Evolutionary conservation across 2,329 filamentous ascomycete genomes (phyloP).

Genomic region (Fusarium sp.): DNA sequence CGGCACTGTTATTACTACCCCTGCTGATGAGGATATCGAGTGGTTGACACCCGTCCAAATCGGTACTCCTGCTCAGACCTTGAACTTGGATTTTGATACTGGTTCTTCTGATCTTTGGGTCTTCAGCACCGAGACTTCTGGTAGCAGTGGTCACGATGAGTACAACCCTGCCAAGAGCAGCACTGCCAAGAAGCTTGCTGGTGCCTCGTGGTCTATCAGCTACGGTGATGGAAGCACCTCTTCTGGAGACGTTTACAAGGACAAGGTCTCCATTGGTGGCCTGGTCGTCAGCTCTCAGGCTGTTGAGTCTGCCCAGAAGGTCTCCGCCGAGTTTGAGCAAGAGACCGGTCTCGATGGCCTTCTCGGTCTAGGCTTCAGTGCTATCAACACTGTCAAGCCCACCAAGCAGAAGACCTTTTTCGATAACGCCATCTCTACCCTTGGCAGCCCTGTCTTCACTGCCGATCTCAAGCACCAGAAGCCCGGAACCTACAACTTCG

Average conservation of each 20-base stretch:
- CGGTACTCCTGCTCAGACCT: slow-evolving; percentile 58
- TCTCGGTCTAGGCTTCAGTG: slow-evolving; percentile 59
- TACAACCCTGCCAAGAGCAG: slow-evolving; percentile 57
- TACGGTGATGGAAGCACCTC: slow-evolving; percentile 61
- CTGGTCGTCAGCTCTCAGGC: slow-evolving; percentile 57
- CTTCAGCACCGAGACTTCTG: slow-evolving; percentile 58
- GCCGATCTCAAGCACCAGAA: slow-evolving; percentile 71
- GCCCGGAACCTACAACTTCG: slow-evolving; percentile 78
- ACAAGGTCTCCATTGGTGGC: slow-evolving; percentile 58
- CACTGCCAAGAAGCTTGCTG: slow-evolving; percentile 54
- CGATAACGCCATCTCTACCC: slow-evolving; percentile 48
- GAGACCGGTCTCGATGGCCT: slow-evolving; percentile 57
- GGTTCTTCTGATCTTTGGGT: slow-evolving; percentile 64
- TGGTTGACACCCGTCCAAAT: slow-evolving; percentile 57
- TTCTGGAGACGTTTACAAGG: slow-evolving; percentile 58
- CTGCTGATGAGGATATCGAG: slow-evolving; percentile 52
- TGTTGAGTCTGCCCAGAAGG: slow-evolving; percentile 57
- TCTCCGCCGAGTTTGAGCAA: slow-evolving; percentile 56
- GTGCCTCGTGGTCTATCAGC: slow-evolving; percentile 56
- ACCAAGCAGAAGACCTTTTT: slow-evolving; percentile 59
- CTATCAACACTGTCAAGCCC: slow-evolving; percentile 58
- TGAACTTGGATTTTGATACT: slow-evolving; percentile 61
- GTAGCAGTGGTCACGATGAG: slow-evolving; percentile 55
- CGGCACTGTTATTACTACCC: slow-evolving; percentile 40
- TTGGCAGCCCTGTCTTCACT: slow-evolving; percentile 68